These are phyloP conservation scores for Dendrobium nobile DNA, from an alignment of 106 monocot species.

Conservation along the genomic window DNA sequence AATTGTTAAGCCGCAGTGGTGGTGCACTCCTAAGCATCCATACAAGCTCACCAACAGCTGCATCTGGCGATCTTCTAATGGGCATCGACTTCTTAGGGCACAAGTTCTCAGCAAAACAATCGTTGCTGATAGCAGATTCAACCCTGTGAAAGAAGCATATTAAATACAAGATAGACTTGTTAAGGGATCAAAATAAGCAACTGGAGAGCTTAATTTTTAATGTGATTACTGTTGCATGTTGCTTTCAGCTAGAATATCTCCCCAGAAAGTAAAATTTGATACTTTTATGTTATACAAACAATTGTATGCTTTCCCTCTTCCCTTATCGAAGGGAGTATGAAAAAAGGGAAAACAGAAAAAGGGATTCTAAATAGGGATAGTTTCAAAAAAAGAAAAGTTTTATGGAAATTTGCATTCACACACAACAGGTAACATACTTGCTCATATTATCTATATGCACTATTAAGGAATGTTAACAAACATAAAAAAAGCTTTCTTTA, in stretches of 20 bases:
- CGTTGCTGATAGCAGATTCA: background rate
- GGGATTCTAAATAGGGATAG: too few relatives aligned
- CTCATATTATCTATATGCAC: too few relatives aligned
- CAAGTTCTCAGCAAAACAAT: background rate
- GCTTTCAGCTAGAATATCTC: background rate
- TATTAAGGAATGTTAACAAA: too few relatives aligned
- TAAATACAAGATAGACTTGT: background rate
- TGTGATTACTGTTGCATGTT: background rate
- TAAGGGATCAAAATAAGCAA: background rate
- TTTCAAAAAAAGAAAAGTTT: too few relatives aligned
- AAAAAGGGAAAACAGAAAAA: background rate
- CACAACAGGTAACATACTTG: too few relatives aligned
- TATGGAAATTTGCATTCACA: too few relatives aligned
- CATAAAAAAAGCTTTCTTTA: too few relatives aligned
- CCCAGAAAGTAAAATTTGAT: background rate
- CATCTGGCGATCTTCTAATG: conserved; percentile 44
- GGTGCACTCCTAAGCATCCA: conserved; percentile 52
- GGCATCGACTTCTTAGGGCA: background rate
- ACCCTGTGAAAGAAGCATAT: background rate
- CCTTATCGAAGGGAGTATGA: background rate
- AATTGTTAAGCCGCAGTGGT: conserved; percentile 33
- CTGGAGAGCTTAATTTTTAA: background rate
- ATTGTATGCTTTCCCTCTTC: background rate
- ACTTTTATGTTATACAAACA: background rate
- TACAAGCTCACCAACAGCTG: conserved; percentile 62